A percentile compares a stretch with the other conserved stretches of the same genome.
Evolutionary conservation across 345 rosid species (phyloP).

Genomic region (Lepidium sativum): DNA sequence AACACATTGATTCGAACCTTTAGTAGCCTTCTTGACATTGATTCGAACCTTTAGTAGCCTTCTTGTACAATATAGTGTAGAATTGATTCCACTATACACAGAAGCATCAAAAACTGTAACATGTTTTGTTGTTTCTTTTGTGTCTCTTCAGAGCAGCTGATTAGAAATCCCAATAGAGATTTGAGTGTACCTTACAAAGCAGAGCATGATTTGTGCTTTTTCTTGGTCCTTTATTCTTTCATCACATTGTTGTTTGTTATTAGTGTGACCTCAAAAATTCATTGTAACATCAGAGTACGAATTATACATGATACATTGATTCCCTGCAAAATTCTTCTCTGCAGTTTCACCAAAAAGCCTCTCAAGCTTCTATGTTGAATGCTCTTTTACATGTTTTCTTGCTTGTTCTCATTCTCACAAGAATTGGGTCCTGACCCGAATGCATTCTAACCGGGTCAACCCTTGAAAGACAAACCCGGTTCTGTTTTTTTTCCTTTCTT

Average conservation of each 20-base stretch:
- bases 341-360: background rate
- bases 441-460: background rate
- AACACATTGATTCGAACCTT: background rate
- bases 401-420: background rate
- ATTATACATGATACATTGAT: background rate
- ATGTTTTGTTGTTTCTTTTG: background rate
- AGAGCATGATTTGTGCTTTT: background rate
- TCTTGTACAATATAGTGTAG: too few species aligned
- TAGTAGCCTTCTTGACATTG: conserved; percentile 25
- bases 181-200: background rate
- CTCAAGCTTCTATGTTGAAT: background rate
- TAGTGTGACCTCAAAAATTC: background rate
- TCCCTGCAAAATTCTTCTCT: background rate
- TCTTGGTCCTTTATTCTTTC: background rate
- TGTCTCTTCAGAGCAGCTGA: background rate
- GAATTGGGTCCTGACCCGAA: background rate
- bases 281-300: background rate
- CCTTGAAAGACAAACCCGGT: background rate
- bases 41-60: too few species aligned
- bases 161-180: background rate
- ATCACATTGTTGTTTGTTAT: conserved; percentile 19
- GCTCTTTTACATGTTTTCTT: background rate
- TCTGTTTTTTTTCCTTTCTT: background rate
- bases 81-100: conserved; percentile 16
- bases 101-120: conserved; percentile 3